These are phyloP conservation scores for Arachis monticola DNA, from an alignment of 331 rosid species.

Conservation along the genomic window DNA sequence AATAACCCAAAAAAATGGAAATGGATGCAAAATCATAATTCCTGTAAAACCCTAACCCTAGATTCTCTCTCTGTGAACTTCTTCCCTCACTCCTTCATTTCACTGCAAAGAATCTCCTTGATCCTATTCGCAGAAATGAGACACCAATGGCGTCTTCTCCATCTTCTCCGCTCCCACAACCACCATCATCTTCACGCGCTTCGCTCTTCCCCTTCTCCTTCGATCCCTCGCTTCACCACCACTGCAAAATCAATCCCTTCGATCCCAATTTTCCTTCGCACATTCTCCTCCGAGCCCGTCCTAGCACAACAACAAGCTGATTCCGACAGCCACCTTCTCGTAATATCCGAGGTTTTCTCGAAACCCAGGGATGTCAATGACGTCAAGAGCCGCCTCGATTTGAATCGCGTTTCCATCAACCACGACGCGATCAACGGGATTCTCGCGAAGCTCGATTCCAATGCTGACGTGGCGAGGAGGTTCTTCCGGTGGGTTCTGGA, in stretches of 20 bases:
- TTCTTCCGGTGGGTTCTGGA: constrained; percentile 67
- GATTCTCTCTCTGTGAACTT: not conserved
- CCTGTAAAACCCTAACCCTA: constrained; percentile 50
- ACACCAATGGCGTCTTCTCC: constrained; percentile 66
- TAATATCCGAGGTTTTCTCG: constrained; percentile 51
- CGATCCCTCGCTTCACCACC: constrained; percentile 48
- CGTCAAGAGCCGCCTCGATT: constrained; percentile 55
- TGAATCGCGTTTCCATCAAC: constrained; percentile 46
- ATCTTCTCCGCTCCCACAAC: constrained; percentile 43
- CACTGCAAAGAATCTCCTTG: not conserved
- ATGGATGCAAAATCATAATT: constrained; percentile 14
- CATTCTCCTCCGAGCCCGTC: constrained; percentile 58
- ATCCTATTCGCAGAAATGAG: constrained; percentile 55
- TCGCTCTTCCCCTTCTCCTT: constrained; percentile 38
- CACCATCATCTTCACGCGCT: constrained; percentile 55
- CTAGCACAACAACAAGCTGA: constrained; percentile 44
- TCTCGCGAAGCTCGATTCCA: constrained; percentile 55
- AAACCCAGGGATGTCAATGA: constrained; percentile 42
- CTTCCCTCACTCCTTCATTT: not conserved
- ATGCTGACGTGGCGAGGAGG: constrained; percentile 62
- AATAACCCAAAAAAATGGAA: not conserved
- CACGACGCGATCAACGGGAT: constrained; percentile 59
- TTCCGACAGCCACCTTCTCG: constrained; percentile 49
- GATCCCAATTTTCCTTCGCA: constrained; percentile 32
- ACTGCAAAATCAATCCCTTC: constrained; percentile 27